Conservation (phyloP, 352 stramenopile species). For the Phytophthora hibernalis region DNA sequence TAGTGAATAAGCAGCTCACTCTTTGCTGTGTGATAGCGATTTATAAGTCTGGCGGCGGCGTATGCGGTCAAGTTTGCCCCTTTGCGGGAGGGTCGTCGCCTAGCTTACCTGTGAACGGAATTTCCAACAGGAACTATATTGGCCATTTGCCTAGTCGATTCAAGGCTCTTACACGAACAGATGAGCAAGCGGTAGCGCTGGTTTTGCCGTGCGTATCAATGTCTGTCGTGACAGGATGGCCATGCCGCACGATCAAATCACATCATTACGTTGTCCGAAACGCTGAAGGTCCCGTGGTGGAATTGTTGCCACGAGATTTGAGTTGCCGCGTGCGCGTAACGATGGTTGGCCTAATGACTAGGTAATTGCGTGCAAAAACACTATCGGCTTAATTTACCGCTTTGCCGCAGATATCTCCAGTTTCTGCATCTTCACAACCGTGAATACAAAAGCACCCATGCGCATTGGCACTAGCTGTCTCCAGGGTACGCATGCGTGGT, state of each 20-base stretch:
- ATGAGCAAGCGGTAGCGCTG: conserved; percentile 8
- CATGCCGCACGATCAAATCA: conserved; percentile 11
- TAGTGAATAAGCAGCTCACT: too few species aligned
- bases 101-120: neutral
- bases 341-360: neutral
- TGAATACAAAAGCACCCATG: conserved; percentile 10
- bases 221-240: conserved; percentile 17
- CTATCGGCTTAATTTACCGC: conserved; percentile 1
- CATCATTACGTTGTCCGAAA: conserved; percentile 35
- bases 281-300: conserved; percentile 16
- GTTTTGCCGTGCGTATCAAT: conserved; percentile 11
- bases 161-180: neutral
- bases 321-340: neutral
- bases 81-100: neutral
- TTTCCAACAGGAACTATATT: conserved; percentile 12
- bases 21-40: too few species aligned
- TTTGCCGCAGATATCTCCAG: neutral
- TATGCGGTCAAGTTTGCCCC: neutral
- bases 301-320: conserved; percentile 1
- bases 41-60: neutral
- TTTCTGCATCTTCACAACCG: conserved; percentile 6
- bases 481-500: neutral
- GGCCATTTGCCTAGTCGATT: conserved; percentile 1
- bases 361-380: neutral
- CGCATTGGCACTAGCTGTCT: neutral